Base-by-base conservation (phyloP, 345 rosid genomes). In the Populus pruinosa region DNA sequence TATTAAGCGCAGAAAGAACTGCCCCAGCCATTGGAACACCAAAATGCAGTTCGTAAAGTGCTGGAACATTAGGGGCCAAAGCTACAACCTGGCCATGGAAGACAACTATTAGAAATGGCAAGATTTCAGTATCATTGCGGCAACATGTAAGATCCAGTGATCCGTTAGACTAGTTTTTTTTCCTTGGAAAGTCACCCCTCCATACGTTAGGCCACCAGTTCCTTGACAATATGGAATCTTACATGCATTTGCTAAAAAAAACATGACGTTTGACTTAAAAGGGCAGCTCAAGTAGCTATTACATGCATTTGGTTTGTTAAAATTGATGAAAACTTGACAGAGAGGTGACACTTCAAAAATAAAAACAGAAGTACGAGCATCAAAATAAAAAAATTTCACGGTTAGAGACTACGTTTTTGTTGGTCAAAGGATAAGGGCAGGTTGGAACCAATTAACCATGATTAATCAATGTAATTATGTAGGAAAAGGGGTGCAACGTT, bases 1-100 rank as follows among this genome's bases (percentile, higher is more conserved):
- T 63, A 74, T 89, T 84, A 10, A 90, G 86, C 25, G 88, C 71
- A 0, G 88, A 86, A 9, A 89, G 68, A 61, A 85, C 74, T 18
- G 90, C 92, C 5, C 91, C 91, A 8, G 91, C 90, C 87, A 90
- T 89, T 38, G 94, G 91, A 49, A 87, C 90, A 23, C 87, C 88
- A 61, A 88, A 90, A 65, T 88, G 94, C 23, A 88, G 77, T 74
- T 87, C 88, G 33, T 87, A 90, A 7, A 82, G 77, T n/a, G 89
- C 89, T 5, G 94, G 92, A 41, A 90, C 23, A 79, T 90, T 90
- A 17, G 92, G 92, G 14, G 91, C 90, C 79, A 90, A 33, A 8
- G 87, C 86, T 61, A 82, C 92, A 33, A 88, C 87, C 90, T 88
- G 81, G n/a, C 35, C 73, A 77, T n/a, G 12, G 10, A 2, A 64